These are phyloP conservation scores for Acanthamoeba lenticulata DNA, from an alignment of 208 protist genomes.

Conservation along the genomic window DNA sequence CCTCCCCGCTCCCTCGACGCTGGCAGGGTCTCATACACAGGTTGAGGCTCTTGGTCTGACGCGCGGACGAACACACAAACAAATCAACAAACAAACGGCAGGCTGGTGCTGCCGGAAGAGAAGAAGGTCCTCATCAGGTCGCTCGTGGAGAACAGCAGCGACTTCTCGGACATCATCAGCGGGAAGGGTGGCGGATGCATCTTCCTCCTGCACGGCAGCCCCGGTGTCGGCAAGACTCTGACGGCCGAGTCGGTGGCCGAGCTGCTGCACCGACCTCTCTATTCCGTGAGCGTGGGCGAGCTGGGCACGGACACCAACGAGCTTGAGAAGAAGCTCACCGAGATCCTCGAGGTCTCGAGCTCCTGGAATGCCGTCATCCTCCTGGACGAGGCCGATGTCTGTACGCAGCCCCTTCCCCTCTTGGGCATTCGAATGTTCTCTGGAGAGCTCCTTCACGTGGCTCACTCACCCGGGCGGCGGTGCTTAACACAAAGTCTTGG, in stretches of 20 bases:
- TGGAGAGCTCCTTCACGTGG: not conserved
- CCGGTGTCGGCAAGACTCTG: slow-evolving; percentile 79
- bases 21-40: not conserved
- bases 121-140: slow-evolving; percentile 70
- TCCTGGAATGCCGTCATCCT: slow-evolving; percentile 78
- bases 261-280: slow-evolving; percentile 79
- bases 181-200: slow-evolving; percentile 79
- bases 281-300: slow-evolving; percentile 77
- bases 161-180: slow-evolving; percentile 75
- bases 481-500: slow-evolving; percentile 28
- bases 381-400: slow-evolving; percentile 79
- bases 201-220: slow-evolving; percentile 81
- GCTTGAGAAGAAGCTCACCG: slow-evolving; percentile 70
- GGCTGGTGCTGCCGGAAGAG: slow-evolving; percentile 71
- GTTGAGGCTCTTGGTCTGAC: not conserved
- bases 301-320: slow-evolving; percentile 66
- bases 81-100: too few relatives aligned
- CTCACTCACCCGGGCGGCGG: not conserved
- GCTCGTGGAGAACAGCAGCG: slow-evolving; percentile 66
- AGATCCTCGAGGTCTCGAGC: slow-evolving; percentile 68
- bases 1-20: too few relatives aligned
- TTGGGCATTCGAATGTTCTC: not conserved
- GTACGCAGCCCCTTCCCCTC: not conserved
- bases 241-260: slow-evolving; percentile 80
- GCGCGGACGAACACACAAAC: not conserved